Evolutionary conservation across 495 filamentous ascomycete genomes (phyloP), one percentile per base, ranked within the genome.

Genomic region (Neurospora pannonica): DNA sequence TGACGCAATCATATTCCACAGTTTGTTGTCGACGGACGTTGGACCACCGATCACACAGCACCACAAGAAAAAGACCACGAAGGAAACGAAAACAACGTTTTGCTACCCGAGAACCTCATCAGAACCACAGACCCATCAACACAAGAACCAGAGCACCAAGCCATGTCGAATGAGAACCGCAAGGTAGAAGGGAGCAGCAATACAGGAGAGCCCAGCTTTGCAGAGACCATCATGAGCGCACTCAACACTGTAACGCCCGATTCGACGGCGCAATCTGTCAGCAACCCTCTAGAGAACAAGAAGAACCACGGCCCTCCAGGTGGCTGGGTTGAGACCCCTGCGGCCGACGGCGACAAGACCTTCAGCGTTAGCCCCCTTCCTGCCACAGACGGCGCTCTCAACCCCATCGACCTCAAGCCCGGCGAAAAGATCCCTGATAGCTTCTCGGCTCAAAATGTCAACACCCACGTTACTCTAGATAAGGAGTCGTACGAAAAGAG

Each of bases 1-100:
- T 67, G 54, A 67, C 54, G 54, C 54, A 67, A 67, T 34, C 28
- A 62, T 34, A 1, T 69, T 38, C 37, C 39, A 73, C 76, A 97
- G 93, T 98, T 97, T 83, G 92, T 98, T 76, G 95, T 97, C 67
- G 94, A 99, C 88, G 91, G 89, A 60, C 87, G 85, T 74, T 99
- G 96, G 96, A 89, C 88, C 31, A 92, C 90, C 75, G 92, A 97
- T 80, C 90, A 89, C 77, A 88, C 89, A 71, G 90, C 89, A 31
- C 92, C 92, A 37, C 89, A 92, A 82, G 94, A 97, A 83, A 87
- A 86, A 74, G 96, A 97, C 86, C 86, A 86, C 67, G 83, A 88
- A 71, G 89, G 91, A 75, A 96, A 94, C 86, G 85, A 92, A 72
- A 98, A 98, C 86, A 98, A 97, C 89, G 86, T 98, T 71, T 87